phyloP scores from a whole-genome alignment of 139 green algal species.

The Gonium pectorale region DNA sequence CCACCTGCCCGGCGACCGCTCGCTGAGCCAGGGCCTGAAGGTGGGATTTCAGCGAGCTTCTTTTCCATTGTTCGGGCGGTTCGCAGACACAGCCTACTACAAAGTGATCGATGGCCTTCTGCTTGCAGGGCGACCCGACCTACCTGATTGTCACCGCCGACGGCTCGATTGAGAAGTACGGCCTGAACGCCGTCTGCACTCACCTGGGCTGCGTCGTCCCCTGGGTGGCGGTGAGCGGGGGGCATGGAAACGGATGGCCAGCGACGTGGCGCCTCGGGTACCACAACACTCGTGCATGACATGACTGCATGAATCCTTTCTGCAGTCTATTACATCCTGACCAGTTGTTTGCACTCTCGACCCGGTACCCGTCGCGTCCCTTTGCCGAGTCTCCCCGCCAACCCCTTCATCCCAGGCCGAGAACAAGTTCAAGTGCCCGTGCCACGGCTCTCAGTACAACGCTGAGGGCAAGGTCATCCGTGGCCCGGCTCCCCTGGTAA shows the following conservation, averaged over 20 bases:
- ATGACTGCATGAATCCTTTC: no score
- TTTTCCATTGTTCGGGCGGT: not conserved
- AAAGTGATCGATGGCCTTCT: no score
- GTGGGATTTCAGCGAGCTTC: conserved; percentile 43
- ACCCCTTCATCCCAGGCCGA: conserved; percentile 77
- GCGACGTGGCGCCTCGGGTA: no score
- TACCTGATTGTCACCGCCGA: conserved; percentile 97
- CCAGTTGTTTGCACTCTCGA: no score
- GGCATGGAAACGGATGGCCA: no score
- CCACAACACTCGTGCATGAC: no score
- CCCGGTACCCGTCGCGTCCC: no score
- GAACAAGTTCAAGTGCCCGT: conserved; percentile 99
- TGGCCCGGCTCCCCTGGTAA: conserved; percentile 91
- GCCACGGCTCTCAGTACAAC: conserved; percentile 99
- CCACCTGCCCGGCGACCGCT: conserved; percentile 87
- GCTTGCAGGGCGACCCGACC: conserved; percentile 95
- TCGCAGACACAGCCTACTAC: not conserved
- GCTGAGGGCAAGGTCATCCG: conserved; percentile 94
- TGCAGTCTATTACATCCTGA: no score
- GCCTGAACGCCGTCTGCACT: conserved; percentile 99
- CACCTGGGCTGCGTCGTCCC: conserved; percentile 99
- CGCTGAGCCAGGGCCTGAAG: conserved; percentile 97
- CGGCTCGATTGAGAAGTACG: conserved; percentile 89
- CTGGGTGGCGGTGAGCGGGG: conserved; percentile 85
- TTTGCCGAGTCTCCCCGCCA: no score